A percentile compares a stretch with the other conserved stretches of the same genome.
Conservation (phyloP, 257 asterid species). For the Petrea volubilis region DNA sequence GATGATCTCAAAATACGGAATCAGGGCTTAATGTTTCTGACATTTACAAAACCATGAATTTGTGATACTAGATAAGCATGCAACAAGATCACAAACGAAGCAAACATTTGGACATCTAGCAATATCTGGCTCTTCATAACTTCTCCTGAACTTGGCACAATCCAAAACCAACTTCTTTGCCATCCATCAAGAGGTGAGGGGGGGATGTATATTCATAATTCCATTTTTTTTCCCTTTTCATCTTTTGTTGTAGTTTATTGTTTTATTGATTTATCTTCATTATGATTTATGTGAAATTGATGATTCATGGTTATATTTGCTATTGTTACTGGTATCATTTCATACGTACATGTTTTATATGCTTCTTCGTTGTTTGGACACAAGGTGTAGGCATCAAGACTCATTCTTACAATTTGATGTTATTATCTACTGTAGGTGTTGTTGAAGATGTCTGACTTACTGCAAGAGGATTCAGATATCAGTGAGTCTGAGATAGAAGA, state of each 20-base stretch:
- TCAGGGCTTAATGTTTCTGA: no score
- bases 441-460: slow-evolving; percentile 33
- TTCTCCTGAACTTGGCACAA: no score
- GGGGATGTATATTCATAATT: background rate
- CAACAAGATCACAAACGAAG: no score
- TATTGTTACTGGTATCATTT: background rate
- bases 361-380: background rate
- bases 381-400: background rate
- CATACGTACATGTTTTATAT: background rate
- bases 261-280: background rate
- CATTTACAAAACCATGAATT: no score
- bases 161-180: no score
- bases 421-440: slow-evolving; percentile 14
- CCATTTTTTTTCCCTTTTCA: background rate
- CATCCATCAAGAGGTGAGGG: no score
- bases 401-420: background rate
- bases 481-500: slow-evolving; percentile 44
- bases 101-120: no score
- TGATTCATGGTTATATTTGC: background rate
- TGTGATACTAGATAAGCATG: no score
- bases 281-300: background rate
- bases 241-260: background rate
- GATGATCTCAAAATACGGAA: no score
- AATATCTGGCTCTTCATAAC: no score
- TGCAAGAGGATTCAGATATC: slow-evolving; percentile 40